These are phyloP conservation scores for Hypoxylon perforatum DNA, from an alignment of 495 filamentous ascomycete genomes.

Conservation along the genomic window DNA sequence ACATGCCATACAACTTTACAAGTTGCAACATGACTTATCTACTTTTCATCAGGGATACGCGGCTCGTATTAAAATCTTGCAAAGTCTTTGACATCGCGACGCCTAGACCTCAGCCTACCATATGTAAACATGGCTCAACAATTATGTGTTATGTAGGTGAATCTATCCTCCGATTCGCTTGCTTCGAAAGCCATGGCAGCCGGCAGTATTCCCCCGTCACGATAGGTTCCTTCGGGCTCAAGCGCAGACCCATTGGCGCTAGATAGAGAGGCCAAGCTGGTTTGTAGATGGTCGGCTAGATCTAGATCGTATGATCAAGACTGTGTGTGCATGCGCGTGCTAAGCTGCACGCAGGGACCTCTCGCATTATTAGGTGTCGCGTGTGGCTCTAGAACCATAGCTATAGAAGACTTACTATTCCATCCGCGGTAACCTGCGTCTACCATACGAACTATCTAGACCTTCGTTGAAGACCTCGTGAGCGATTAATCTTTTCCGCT, in stretches of 20 bases:
- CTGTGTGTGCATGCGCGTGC: conserved; percentile 26
- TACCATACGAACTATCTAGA: conserved; percentile 8
- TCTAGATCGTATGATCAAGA: conserved; percentile 42
- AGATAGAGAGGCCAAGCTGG: background rate
- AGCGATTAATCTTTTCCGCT: conserved; percentile 5
- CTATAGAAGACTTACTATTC: conserved; percentile 34
- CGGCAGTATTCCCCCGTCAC: conserved; percentile 28
- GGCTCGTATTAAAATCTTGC: background rate
- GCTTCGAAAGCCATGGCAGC: conserved; percentile 10
- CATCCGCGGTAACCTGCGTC: conserved; percentile 7
- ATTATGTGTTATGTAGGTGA: conserved; percentile 7
- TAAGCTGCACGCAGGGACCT: conserved; percentile 22
- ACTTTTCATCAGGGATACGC: background rate
- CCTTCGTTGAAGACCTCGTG: conserved; percentile 8
- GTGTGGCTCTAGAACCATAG: conserved; percentile 27
- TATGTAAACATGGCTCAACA: conserved; percentile 14
- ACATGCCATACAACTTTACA: background rate
- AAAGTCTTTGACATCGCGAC: background rate
- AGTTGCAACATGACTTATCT: background rate
- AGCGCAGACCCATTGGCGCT: conserved; percentile 26
- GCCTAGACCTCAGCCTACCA: conserved; percentile 1
- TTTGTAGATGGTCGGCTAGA: conserved; percentile 35
- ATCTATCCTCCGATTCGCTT: conserved; percentile 16
- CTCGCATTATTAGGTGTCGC: conserved; percentile 15
- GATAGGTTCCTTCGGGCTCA: conserved; percentile 26